Evolutionary conservation across 1,284 basidiomycete species (phyloP), one percentile per base, ranked within the genome.

Genomic region (Anthracocystis panici-leucophaei): DNA sequence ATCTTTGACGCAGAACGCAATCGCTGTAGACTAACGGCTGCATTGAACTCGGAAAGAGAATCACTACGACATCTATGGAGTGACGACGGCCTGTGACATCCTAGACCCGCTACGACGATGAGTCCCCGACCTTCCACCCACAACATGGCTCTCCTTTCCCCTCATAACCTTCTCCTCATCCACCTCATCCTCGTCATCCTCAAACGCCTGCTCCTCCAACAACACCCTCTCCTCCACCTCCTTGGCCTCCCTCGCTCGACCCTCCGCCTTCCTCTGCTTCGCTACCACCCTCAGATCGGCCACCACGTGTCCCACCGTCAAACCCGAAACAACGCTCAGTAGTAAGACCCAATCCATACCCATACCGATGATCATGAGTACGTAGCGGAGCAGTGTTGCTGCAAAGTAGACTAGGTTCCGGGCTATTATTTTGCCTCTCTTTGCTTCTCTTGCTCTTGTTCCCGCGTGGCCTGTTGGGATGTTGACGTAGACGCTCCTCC

Each of bases 271-370:
- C 2, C 4, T 9, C 23, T 16, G 20, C 29, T 18, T n/a, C 18
- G 10, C 35, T 4, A 16, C 35, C 35, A 38, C 35, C 35, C 35
- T 38, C 3, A 46, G 4, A 51, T 75, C 73, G 6, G 48, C 62
- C 8, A 51, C 8, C 1, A 58, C 1, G 33, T 70, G 60, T 0
- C 73, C 73, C 2, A 63, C 0, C 3, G 54, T 61, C 41, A 70
- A 38, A 1, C 67, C 67, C 0, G 35, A 14, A 3, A 75, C 73
- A 2, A 70, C 16, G 1, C 40, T 40, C 6, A 70, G 33, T 10
- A 75, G 29, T n/a, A 75, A 18, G 29, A 65, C 35, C 73, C 73
- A 75, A 45, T 75, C 73, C 73, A 75, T 75, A 5, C 73, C 67
- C 73, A 75, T 75, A 0, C 44, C 57, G 1, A 75, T 46, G 31